Base-by-base conservation (phyloP, 2,329 filamentous ascomycete genomes). In the Aspergillus aculeatus region DNA sequence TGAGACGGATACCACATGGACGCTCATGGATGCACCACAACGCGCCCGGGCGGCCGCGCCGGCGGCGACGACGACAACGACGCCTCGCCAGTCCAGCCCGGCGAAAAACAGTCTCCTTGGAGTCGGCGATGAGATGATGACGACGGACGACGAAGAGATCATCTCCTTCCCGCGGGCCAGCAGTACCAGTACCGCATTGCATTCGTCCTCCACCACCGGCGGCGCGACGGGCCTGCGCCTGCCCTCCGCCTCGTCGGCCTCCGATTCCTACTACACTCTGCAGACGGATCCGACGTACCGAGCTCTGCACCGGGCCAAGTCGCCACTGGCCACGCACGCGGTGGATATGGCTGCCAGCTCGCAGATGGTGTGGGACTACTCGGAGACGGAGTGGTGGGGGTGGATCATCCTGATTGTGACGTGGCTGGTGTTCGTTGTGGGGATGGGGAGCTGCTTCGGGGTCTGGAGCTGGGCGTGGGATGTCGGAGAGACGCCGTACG, bases 381-480 rank as follows among this genome's bases (percentile, higher is more conserved):
- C 89, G 47, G 93, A 97, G 78, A 99, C 95, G 0, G 93, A 95
- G 69, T 96, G 91, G 88, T 99, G 95, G 94, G 95, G 95, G 0
- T 99, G 94, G 92, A 89, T 96, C 7, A 89, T 99, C 51, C 81
- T 99, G 32, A 80, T 90, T 47, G 89, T 91, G 50, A 99, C 96
- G 0, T 99, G 96, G 95, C 80, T 96, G 49, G 92, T 97, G 26
- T 98, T 99, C 74, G 92, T 98, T 21, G 86, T 95, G 0, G 95
- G 95, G 32, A 98, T 99, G 90, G 95, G 95, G 56, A 96, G 91
- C 54, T 97, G 92, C 74, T 83, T 98, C 50, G 94, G 90, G 23
- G 87, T 98, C 23, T 99, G 95, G 95, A 95, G 89, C 75, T 99
- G 95, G 95, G 95, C 95, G 2, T 99, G 95, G 95, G 94, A 98